Base-by-base conservation (phyloP, 2,329 filamentous ascomycete species). In the Diaporthe citrichinensis region DNA sequence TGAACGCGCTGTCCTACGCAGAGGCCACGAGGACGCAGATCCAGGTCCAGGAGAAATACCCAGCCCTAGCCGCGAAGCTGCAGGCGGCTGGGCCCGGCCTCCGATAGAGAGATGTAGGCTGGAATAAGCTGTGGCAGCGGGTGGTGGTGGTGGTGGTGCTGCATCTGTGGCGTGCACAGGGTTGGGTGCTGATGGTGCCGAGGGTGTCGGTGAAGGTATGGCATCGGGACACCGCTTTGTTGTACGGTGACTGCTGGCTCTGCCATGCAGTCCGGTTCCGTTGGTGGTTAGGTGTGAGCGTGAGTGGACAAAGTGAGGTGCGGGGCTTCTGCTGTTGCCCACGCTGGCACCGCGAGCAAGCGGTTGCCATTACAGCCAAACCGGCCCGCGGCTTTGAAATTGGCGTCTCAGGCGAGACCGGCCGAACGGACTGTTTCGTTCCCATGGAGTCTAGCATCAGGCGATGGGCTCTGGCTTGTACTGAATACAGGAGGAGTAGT, bases 21-120 rank as follows among this genome's bases (percentile, higher is more conserved):
- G 97, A 99, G 86, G 97, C 97, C 28, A 98, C 97, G 53, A 91
- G 97, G 81, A 98, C 97, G 78, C 97, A 99, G 86, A 91, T 99
- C 77, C 94, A 98, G 86, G 94, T 97, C 23, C 94, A 95, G 83
- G 93, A 96, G 85, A 95, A 95, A 86, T 96, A 96, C 83, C 94
- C 94, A 55, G 92, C 95, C 84, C 89, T 97, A 71, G 93, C 94
- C 20, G 91, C 90, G 76, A 93, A 94, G 83, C 88, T 96, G 78
- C 89, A 92, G 78, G 88, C 76, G 88, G 72, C 92, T 92, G 81
- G 80, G 77, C 69, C 78, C 76, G 79, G 78, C 23, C 72, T 81
- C 59, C 79, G 80, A 77, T 83, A 81, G 78, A 75, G 67, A 79
- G 12, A 23, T 36, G 36, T 31, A 36, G 71, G n/a, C 31, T 17